phyloP scores from a whole-genome alignment of 1,284 basidiomycete species.

The Naganishia sp. region DNA sequence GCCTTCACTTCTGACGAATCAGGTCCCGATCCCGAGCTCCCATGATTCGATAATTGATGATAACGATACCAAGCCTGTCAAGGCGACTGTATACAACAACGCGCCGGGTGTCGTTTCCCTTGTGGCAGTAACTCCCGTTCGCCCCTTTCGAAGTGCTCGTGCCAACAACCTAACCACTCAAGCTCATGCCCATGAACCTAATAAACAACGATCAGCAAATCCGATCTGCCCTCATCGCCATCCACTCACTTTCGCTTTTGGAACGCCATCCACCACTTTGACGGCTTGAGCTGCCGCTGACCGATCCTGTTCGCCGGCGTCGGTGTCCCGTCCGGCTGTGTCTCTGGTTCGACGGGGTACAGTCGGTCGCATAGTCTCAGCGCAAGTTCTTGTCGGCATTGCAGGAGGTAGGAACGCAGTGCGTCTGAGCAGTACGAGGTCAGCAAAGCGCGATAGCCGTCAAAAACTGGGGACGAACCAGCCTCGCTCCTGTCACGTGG shows the following conservation, averaged over 20 bases:
- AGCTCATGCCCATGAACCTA: slow-evolving; percentile 32
- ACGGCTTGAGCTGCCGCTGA: slow-evolving; percentile 65
- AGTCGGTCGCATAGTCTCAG: slow-evolving; percentile 81
- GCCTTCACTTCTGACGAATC: no score
- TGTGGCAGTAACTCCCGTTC: not conserved
- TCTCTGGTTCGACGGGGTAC: slow-evolving; percentile 60
- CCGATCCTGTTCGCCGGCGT: slow-evolving; percentile 63
- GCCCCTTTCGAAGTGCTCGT: not conserved
- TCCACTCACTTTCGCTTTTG: slow-evolving; percentile 69
- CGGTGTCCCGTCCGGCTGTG: slow-evolving; percentile 57
- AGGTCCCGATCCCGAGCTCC: no score
- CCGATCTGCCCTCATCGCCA: not conserved
- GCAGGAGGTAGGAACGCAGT: slow-evolving; percentile 85
- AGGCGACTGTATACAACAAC: no score
- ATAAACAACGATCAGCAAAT: not conserved
- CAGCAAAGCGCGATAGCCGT: not conserved
- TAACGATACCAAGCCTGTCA: no score
- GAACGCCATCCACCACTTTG: slow-evolving; percentile 99
- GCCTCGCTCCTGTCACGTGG: slow-evolving; percentile 77
- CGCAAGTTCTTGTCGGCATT: slow-evolving; percentile 89
- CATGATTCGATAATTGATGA: no score
- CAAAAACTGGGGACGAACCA: slow-evolving; percentile 62
- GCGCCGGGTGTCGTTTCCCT: no score
- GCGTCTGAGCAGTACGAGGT: slow-evolving; percentile 39
- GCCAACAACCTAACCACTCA: slow-evolving; percentile 16